A percentile compares a stretch with the other conserved stretches of the same genome.
Conservation (phyloP, 345 rosid genomes). For the Luvunga scandens region DNA sequence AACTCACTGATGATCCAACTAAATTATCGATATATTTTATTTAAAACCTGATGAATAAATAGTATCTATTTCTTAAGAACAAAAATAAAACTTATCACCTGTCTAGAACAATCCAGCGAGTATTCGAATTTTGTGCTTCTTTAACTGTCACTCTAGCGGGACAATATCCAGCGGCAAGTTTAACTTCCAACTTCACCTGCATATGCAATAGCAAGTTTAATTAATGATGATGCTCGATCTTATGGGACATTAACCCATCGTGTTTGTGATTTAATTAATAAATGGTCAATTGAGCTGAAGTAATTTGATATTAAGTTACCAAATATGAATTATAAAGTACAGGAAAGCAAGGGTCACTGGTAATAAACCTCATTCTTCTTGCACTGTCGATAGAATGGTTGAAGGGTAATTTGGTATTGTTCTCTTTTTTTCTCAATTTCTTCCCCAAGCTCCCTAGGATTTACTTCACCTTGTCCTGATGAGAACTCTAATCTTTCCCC, state of each 20-base stretch:
- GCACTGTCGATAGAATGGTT: slow-evolving; percentile 43
- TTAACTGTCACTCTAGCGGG: slow-evolving; percentile 32
- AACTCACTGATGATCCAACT: too few species aligned
- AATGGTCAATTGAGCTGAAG: too few species aligned
- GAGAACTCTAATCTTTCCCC: slow-evolving; percentile 44
- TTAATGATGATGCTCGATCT: too few species aligned
- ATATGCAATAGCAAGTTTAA: neutral
- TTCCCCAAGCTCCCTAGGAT: slow-evolving; percentile 39
- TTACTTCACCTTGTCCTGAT: slow-evolving; percentile 35
- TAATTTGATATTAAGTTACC: neutral
- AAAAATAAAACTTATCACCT: slow-evolving; percentile 25
- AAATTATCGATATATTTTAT: too few species aligned
- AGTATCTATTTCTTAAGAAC: too few species aligned
- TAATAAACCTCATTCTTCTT: slow-evolving; percentile 39
- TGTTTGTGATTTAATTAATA: too few species aligned
- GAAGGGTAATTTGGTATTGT: slow-evolving; percentile 32
- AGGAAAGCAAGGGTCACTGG: neutral
- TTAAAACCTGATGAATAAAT: too few species aligned
- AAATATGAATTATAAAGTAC: too few species aligned
- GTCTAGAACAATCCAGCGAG: slow-evolving; percentile 52
- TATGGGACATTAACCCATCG: too few species aligned
- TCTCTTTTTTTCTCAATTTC: slow-evolving; percentile 43
- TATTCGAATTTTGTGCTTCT: slow-evolving; percentile 37
- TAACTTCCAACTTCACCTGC: slow-evolving; percentile 56
- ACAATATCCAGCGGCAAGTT: slow-evolving; percentile 48